These are phyloP conservation scores for Lichtheimia hyalospora DNA, from an alignment of 371 early-diverging fungal species.

Conservation along the genomic window DNA sequence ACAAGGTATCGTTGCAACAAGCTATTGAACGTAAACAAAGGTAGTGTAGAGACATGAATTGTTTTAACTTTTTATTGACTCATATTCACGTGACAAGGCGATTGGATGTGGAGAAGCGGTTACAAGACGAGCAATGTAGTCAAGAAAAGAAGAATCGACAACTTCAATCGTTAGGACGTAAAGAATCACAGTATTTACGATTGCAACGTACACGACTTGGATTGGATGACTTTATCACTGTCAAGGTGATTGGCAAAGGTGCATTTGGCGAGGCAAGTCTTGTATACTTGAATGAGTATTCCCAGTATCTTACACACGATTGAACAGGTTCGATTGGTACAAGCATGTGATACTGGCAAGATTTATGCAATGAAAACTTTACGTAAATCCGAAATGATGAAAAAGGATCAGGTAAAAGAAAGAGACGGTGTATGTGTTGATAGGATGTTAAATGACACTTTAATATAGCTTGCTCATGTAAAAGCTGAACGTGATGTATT, in stretches of 20 bases:
- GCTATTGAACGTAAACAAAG: constrained; percentile 88
- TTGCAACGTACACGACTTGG: constrained; percentile 90
- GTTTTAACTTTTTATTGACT: not conserved
- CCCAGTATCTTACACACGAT: no score
- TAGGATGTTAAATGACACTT: not conserved
- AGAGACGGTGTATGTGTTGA: not conserved
- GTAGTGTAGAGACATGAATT: constrained; percentile 25
- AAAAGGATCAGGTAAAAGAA: constrained; percentile 84
- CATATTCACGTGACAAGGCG: constrained; percentile 47
- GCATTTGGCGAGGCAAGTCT: constrained; percentile 95
- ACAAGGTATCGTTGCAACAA: constrained; percentile 83
- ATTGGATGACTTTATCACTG: constrained; percentile 92
- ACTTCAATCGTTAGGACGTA: constrained; percentile 75
- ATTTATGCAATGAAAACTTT: constrained; percentile 98
- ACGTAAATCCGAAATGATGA: constrained; percentile 95
- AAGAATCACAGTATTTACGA: constrained; percentile 93
- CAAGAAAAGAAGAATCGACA: constrained; percentile 89
- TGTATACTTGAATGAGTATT: not conserved
- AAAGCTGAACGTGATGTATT: constrained; percentile 97
- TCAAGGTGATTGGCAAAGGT: constrained; percentile 99
- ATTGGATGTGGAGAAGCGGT: constrained; percentile 75
- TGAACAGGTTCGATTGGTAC: constrained; percentile 84
- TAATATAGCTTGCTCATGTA: constrained; percentile 86
- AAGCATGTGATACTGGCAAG: constrained; percentile 95
- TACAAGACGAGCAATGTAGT: constrained; percentile 75